Evolutionary conservation across 2,329 filamentous ascomycete species (phyloP).

Genomic region (Fusarium luffae): DNA sequence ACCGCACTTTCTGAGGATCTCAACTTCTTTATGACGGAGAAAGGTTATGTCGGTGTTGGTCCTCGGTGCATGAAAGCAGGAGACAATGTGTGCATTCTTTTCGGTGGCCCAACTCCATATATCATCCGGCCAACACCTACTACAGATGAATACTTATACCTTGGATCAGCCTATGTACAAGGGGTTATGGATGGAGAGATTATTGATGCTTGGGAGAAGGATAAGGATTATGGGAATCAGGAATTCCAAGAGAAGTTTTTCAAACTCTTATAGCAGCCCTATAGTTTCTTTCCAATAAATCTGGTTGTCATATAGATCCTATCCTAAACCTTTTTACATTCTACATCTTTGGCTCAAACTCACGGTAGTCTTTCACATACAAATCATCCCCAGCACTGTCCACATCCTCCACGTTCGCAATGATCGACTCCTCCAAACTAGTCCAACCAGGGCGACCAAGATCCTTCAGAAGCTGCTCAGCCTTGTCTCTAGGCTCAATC

Average conservation of each 20-base stretch:
- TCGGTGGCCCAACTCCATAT: neutral
- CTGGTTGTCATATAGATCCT: too few relatives aligned
- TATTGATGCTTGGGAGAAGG: neutral
- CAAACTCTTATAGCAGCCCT: neutral
- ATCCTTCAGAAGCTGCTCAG: conserved; percentile 16
- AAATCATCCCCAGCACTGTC: neutral
- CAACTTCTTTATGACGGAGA: neutral
- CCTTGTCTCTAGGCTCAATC: conserved; percentile 25
- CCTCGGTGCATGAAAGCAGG: neutral
- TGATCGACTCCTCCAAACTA: conserved; percentile 18
- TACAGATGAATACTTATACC: neutral
- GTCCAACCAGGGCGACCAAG: conserved; percentile 30
- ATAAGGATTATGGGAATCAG: accelerated
- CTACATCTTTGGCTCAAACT: neutral
- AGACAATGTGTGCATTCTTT: neutral
- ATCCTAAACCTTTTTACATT: accelerated
- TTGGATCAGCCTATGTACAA: neutral
- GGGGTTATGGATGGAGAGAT: neutral
- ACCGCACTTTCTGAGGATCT: accelerated
- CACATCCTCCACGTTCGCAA: neutral
- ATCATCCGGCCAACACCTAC: accelerated
- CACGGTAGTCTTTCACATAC: neutral
- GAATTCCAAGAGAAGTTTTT: neutral
- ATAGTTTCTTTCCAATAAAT: too few relatives aligned
- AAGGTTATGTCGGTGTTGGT: accelerated